Evolutionary conservation across 306 rosid genomes (phyloP), one percentile per base, ranked within the genome.

Genomic region (Cicer arietinum): DNA sequence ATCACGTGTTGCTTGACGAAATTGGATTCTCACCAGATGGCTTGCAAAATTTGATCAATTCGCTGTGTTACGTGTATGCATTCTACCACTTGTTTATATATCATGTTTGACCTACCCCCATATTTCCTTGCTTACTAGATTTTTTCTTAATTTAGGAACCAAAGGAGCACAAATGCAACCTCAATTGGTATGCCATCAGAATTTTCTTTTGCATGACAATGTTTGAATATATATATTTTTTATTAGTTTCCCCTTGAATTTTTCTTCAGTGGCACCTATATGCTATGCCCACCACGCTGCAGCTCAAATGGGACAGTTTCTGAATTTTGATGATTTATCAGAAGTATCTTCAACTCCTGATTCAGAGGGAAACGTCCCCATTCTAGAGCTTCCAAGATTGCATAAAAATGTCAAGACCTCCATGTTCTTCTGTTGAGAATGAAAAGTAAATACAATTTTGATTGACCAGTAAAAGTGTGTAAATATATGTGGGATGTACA

Each of bases 201-300:
- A 37, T 51, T 40, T 5, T 58, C 57, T 62, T 62, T 69, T 54
- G 4, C 65, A 11, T 69, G 10, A 56, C 63, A 74, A 63, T 59
- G 60, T 17, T 63, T 41, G 25, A 44, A 68, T 17, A 65, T 73
- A 69, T 14, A 39, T 1, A 25, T 10, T 6, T 30, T 35, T 35
- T 12, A 12, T 35, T 79, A 48, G 64, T 25, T 74, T 77, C 22
- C 75, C 39, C 48, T 56, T 57, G 13, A 41, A 48, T 40, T 7
- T 54, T 78, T 40, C 64, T 79, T 48, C 88, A 90, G 93, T 88
- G 85, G 97, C 96, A 51, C 97, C 95, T 8, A 86, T 94, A 81
- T 69, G 79, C 64, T 94, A 94, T 81, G 97, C 97, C 44, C 98
- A 94, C 83, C 93, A 86, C 16, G 96, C 97, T 39, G 97, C 97